Base-by-base conservation (phyloP, 371 early-diverging fungal species). In the Mortierella sp. region DNA sequence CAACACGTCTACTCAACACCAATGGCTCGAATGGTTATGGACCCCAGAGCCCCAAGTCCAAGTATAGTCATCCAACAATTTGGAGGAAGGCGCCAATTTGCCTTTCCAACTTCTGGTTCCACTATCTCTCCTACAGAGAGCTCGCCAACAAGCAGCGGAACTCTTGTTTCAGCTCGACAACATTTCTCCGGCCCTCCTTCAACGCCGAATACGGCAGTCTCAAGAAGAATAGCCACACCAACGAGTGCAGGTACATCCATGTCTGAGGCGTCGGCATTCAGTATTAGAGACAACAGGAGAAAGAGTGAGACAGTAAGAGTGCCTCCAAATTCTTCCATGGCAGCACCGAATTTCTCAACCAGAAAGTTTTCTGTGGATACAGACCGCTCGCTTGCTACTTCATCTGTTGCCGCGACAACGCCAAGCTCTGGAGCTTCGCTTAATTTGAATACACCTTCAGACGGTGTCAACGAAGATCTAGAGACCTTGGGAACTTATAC, bases 181-280 rank as follows among this genome's bases (percentile, higher is more conserved):
- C 50, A 58, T 10, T 36, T 53, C 32, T 33, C 59, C 7, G 48
- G 48, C n/a, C 60, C 75, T 6, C 75, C 75, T 45, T 21, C 43
- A 7, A 63, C 69, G 0, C 64, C 69, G 21, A 24, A 28, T 8
- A 60, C 72, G 6, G 58, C 58, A 0, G 24, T 40, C 3, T 62
- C 66, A 16, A 65, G 16, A 45, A 53, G 65, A 21, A 63, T 33
- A n/a, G 76, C 48, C 5, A 67, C 77, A 1, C 74, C 71, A 3
- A 68, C 64, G 10, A 79, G 71, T n/a, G 75, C 69, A 13, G 75
- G 71, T 1, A 79, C 80, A 1, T 70, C 74, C 24, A 79, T 79
- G 80, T 79, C 80, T 0, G 67, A 16, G 9, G 59, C 53, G 10
- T 72, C 72, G 3, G 47, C 58, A 9, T 22, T 52, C 19, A 48